These are phyloP conservation scores for Hydnomerulius pinastri DNA, from an alignment of 768 basidiomycete genomes.

Conservation along the genomic window DNA sequence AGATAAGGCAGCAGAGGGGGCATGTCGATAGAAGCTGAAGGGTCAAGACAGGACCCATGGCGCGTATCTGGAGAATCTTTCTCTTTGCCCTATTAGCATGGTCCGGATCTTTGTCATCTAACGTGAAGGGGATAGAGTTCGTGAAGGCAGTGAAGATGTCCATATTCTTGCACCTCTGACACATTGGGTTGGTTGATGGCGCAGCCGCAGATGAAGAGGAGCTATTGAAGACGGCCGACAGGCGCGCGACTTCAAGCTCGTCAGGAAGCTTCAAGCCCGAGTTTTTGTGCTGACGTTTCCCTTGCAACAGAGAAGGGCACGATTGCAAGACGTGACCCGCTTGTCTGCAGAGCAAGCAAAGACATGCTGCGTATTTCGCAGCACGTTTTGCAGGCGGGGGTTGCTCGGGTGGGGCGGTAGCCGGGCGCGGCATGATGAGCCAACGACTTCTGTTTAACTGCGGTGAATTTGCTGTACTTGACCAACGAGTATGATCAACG, in stretches of 20 bases:
- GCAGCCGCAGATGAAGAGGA: background rate
- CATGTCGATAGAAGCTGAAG: constrained; percentile 11
- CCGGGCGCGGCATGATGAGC: too few species aligned
- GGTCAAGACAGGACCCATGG: constrained; percentile 2
- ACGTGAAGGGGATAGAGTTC: constrained; percentile 1
- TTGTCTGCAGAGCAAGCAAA: constrained; percentile 14
- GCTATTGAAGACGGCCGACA: background rate
- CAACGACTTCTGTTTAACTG: too few species aligned
- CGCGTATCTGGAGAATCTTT: constrained; percentile 1
- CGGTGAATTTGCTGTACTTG: too few species aligned
- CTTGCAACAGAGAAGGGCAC: constrained; percentile 1
- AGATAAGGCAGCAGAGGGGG: constrained; percentile 12
- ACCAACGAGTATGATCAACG: too few species aligned
- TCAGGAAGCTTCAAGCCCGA: background rate
- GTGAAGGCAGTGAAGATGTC: background rate
- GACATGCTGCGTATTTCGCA: too few species aligned
- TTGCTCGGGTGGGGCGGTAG: too few species aligned
- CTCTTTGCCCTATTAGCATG: background rate
- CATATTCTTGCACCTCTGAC: constrained; percentile 3
- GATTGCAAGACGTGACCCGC: constrained; percentile 7
- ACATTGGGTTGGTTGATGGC: background rate
- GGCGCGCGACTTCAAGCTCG: background rate
- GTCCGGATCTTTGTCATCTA: background rate
- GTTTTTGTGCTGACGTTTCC: background rate
- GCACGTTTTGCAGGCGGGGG: too few species aligned